These are phyloP conservation scores for Forsythia suspensa DNA, from an alignment of 257 asterid genomes.

Conservation along the genomic window DNA sequence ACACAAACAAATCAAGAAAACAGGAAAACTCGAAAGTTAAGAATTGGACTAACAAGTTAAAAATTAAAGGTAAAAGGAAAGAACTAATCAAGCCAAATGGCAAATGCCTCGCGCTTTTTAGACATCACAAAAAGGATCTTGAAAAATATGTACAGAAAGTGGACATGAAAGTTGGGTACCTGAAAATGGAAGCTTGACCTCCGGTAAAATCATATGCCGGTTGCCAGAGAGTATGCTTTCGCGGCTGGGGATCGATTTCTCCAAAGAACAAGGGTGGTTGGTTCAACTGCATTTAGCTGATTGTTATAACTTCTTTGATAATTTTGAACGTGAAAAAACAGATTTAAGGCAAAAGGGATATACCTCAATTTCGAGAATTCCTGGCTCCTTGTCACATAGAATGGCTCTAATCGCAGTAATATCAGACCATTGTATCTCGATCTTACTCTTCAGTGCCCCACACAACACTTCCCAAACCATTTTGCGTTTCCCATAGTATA, in stretches of 20 bases:
- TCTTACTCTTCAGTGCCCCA: conserved; percentile 67
- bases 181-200: conserved; percentile 62
- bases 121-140: background rate
- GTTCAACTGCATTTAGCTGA: conserved; percentile 39
- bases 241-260: conserved; percentile 66
- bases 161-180: conserved; percentile 33
- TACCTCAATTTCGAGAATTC: conserved; percentile 66
- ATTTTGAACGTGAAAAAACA: background rate
- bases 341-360: background rate
- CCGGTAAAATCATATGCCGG: conserved; percentile 62
- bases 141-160: background rate
- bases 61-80: too few species aligned
- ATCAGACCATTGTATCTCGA: conserved; percentile 74
- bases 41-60: background rate
- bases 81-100: background rate
- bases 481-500: conserved; percentile 61
- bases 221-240: conserved; percentile 77
- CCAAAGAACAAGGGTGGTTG: conserved; percentile 55
- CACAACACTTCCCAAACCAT: conserved; percentile 79
- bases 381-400: conserved; percentile 25
- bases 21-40: background rate
- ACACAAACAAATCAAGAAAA: background rate
- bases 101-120: background rate
- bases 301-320: background rate
- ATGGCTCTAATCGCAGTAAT: conserved; percentile 56